Evolutionary conservation across 108 stramenopile species (phyloP).

Genomic region (Cyclotella sp.): DNA sequence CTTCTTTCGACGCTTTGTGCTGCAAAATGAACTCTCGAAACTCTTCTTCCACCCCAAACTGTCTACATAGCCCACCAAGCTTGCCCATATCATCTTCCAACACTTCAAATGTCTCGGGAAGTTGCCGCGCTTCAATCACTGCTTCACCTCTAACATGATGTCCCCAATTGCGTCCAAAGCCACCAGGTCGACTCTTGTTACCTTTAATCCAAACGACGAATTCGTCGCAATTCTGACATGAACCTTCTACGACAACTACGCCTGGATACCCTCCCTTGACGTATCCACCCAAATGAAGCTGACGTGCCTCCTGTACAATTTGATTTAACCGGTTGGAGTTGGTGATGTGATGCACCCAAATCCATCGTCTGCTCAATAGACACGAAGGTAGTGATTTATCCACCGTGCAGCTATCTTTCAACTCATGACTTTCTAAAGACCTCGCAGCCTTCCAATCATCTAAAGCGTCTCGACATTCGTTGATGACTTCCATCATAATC

Average conservation of each 20-base stretch:
- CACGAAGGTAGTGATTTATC: neutral
- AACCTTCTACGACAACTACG: conserved; percentile 60
- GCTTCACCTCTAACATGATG: conserved; percentile 67
- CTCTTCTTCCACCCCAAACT: conserved; percentile 55
- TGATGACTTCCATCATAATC: conserved; percentile 57
- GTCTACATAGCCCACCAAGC: conserved; percentile 41
- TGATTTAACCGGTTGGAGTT: conserved; percentile 39
- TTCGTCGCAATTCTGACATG: conserved; percentile 36
- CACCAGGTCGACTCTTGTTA: conserved; percentile 62
- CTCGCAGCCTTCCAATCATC: neutral
- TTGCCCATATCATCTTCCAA: conserved; percentile 57
- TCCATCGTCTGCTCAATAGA: conserved; percentile 49
- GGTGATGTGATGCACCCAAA: conserved; percentile 71
- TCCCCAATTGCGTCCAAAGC: conserved; percentile 71
- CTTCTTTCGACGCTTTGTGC: conserved; percentile 31
- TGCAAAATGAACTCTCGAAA: conserved; percentile 66
- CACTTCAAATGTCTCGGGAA: conserved; percentile 43
- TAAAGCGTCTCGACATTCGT: conserved; percentile 37
- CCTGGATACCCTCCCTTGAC: conserved; percentile 67
- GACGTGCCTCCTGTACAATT: conserved; percentile 54
- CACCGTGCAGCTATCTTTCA: neutral
- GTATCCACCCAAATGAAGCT: conserved; percentile 47
- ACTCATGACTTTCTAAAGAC: neutral
- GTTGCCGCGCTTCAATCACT: neutral
- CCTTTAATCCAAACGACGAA: conserved; percentile 68